Percentiles rank a stretch among this genome's conserved stretches.
Evolutionary conservation across 176 grass and related monocot species (phyloP).

Genomic region (Alopecurus myosuroides): DNA sequence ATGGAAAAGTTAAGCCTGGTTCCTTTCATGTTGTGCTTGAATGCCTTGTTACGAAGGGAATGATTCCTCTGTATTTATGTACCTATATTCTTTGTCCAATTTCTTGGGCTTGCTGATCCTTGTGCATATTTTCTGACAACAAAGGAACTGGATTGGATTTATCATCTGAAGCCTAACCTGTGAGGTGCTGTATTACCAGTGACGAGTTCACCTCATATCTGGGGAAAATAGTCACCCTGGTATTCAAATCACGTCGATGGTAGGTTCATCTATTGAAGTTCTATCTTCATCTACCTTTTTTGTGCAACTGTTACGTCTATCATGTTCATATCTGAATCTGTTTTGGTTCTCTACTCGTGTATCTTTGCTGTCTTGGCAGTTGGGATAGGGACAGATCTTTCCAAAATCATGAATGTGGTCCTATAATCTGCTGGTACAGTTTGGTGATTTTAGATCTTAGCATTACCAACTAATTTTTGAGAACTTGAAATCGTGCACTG

Average conservation of each 20-base stretch:
- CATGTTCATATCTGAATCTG: neutral
- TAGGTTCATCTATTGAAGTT: conserved; percentile 24
- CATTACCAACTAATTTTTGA: neutral
- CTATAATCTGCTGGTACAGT: neutral
- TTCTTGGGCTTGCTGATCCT: conserved; percentile 7
- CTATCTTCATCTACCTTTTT: conserved; percentile 15
- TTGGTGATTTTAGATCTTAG: neutral
- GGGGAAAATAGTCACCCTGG: conserved; percentile 51
- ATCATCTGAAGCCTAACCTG: conserved; percentile 49
- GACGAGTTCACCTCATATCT: conserved; percentile 52
- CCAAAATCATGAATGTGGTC: neutral
- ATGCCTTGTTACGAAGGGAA: neutral
- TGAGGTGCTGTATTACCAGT: conserved; percentile 35
- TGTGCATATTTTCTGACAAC: conserved; percentile 55
- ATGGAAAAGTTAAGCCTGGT: neutral
- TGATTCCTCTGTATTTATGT: neutral
- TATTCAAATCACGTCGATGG: conserved; percentile 56
- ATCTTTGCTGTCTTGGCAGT: neutral
- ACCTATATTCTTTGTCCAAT: neutral
- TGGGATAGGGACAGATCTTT: neutral
- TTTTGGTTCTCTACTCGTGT: neutral
- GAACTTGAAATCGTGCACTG: neutral
- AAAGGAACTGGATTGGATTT: conserved; percentile 70
- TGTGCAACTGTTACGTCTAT: neutral
- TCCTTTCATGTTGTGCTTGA: neutral